Evolutionary conservation across 306 rosid genomes (phyloP), one percentile per base, ranked within the genome.

Genomic region (Vigna reflexopilosa): DNA sequence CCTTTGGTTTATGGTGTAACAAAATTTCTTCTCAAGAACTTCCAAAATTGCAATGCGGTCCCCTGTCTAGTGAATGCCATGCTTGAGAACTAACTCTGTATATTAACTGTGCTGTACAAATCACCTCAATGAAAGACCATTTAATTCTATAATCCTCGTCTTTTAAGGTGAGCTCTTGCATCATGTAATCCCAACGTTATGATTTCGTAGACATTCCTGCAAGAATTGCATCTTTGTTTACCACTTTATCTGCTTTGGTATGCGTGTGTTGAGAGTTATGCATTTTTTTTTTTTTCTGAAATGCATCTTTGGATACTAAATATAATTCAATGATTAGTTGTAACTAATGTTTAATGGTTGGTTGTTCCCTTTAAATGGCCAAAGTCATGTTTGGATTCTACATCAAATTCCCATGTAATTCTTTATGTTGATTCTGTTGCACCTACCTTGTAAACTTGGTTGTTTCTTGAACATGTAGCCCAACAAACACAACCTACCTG

Each of bases 401-500:
- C 51, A 26, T 73, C 77, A 45, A 55, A 55, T 30, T 55, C 16
- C 22, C 67, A 9, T 12, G 66, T n/a, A 63, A 9, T 32, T 80
- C 69, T 32, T 73, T 45, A n/a, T 77, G 26, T 77, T 15, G 51
- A 28, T 67, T 67, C 76, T 76, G 26, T 59, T 44, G 54, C 75
- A 26, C 15, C 58, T 17, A 75, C 61, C 3, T 30, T 75, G 62
- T 48, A n/a, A n/a, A 7, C 68, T 24, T 66, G 65, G 49, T 45
- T 59, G 19, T 16, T 24, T 45, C 16, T 24, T 26, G 56, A 57
- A 24, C 42, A 54, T 47, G 52, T 54, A 26, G 20, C 40, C 13
- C 48, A 32, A 13, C 51, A 36, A 72, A 40, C 38, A 49, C 4
- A 56, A 40, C 38, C 68, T 73, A 16, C 22, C 17, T 59, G 47